Evolutionary conservation across 139 green algal species (phyloP), one percentile per base, ranked within the genome.

Genomic region (Micromonas pusilla): DNA sequence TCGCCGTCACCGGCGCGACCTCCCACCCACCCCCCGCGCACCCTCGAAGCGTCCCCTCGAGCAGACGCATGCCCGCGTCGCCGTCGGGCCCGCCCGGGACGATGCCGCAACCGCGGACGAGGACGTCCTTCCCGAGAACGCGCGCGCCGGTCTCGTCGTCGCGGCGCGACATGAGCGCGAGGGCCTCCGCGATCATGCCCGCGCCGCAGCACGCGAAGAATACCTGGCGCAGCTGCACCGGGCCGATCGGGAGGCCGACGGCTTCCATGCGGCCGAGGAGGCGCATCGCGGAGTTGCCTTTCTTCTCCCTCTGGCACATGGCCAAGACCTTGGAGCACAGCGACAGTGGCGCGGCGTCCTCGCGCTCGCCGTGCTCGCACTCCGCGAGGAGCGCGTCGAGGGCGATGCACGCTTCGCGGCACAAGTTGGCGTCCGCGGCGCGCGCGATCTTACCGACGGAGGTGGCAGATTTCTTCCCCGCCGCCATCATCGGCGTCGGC

Each of bases 21-120:
- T 72, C 65, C 65, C 65, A 72, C 65, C 65, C 65, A 28, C 25
- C 25, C 65, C 65, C 65, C n/a, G 28, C 30, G 28, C 36, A 45
- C 28, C 65, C 65, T 38, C 65, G n/a, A 25, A 72, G 65, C 13
- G 65, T 33, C 3, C 65, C 33, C 30, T 72, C 65, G 3, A 72
- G 65, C n/a, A 72, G 13, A 5, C n/a, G 2, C 4, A 72, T 26
- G 26, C 65, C 65, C 33, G 33, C 32, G 33, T 38, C 28, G 13
- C 65, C 65, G 30, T 72, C 65, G 13, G 38, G n/a, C 3, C 65
- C 65, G 3, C 65, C 65, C 65, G 65, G 65, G 4, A 39, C 13
- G 26, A 72, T 38, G n/a, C 26, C 65, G 33, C 65, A 72, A 25
- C 26, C 65, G 28, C 65, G 65, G 2, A 72, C 65, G 26, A 72